Evolutionary conservation across 805 yeast species (phyloP), one percentile per base, ranked within the genome.

Genomic region (Cyberlindnera nakhonratchasimensis): DNA sequence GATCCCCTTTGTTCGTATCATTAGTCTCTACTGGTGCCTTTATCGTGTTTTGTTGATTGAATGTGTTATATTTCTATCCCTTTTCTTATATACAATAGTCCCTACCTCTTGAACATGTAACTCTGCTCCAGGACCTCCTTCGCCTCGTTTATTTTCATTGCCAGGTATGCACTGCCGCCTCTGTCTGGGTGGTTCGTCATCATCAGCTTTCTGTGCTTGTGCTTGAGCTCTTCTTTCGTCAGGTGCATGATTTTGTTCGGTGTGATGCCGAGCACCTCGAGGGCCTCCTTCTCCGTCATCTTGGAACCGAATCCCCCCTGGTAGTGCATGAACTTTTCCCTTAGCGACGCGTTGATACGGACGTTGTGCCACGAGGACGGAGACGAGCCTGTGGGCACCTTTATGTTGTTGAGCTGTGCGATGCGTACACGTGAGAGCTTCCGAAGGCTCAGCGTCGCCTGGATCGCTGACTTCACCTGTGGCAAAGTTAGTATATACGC

Each of bases 121-220:
- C 88, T 74, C 63, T 80, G 78, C 53, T 86, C 93, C 53, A 87
- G 71, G 34, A 86, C 69, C 40, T 80, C 90, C 61, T 85, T 89
- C 25, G 96, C 96, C 60, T 82, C 86, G 57, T 88, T 87, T 37
- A 88, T 83, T 66, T 87, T 88, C 62, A 86, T 80, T 20, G 96
- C 93, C 48, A 87, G 55, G 51, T 74, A 84, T 16, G 87, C 79
- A 34, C 90, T 82, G 2, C 96, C 96, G 3, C 96, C 96, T 53
- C 83, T 79, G 62, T 87, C 96, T 1, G 96, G 96, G 59, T 87
- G 96, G 61, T 87, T 87, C 11, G 77, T 67, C 64, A 87, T 67
- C 95, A 87, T 88, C 58, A 83, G 72, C 46, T 67, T 68, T 56
- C 95, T 72, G 59, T 88, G 95, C 43, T 80, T 78, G 46, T 76